phyloP scores from a whole-genome alignment of 2,329 filamentous ascomycete genomes.

The Epichloe elymi region DNA sequence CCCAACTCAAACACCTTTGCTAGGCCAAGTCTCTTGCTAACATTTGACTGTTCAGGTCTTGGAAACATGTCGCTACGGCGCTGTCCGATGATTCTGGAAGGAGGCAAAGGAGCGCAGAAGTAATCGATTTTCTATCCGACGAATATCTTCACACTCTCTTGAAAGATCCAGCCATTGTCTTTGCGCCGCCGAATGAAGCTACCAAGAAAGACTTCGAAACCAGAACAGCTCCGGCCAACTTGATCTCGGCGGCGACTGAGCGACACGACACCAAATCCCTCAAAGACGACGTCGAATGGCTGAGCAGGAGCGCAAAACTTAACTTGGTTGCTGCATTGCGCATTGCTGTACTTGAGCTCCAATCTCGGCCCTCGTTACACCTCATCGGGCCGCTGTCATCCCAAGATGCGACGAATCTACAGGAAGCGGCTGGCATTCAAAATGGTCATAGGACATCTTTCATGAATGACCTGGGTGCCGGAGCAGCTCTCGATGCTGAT shows the following conservation, averaged over 20 bases:
- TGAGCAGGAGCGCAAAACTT: conserved; percentile 64
- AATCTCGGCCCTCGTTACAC: conserved; percentile 61
- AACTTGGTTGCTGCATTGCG: conserved; percentile 75
- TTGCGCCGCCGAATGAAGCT: conserved; percentile 46
- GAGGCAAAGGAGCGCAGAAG: conserved; percentile 36
- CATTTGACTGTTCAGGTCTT: conserved; percentile 33
- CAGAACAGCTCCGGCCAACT: conserved; percentile 76
- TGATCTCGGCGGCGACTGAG: conserved; percentile 52
- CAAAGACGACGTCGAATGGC: conserved; percentile 75
- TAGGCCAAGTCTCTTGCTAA: conserved; percentile 6
- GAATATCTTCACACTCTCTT: conserved; percentile 55
- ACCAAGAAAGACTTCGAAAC: conserved; percentile 66
- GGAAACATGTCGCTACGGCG: conserved; percentile 45
- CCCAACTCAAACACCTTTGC: background rate
- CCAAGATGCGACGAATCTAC: conserved; percentile 64
- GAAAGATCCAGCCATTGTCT: conserved; percentile 54
- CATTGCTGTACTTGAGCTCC: conserved; percentile 70
- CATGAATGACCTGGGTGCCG: conserved; percentile 36
- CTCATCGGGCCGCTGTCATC: conserved; percentile 60
- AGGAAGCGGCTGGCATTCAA: conserved; percentile 56
- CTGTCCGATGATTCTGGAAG: conserved; percentile 43
- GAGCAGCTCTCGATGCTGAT: conserved; percentile 36
- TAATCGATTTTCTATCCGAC: conserved; percentile 60
- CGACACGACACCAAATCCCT: conserved; percentile 64
- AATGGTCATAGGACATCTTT: conserved; percentile 46